Conservation (phyloP, 176 grass and related monocot genomes). For the Oropetium thomaeum region DNA sequence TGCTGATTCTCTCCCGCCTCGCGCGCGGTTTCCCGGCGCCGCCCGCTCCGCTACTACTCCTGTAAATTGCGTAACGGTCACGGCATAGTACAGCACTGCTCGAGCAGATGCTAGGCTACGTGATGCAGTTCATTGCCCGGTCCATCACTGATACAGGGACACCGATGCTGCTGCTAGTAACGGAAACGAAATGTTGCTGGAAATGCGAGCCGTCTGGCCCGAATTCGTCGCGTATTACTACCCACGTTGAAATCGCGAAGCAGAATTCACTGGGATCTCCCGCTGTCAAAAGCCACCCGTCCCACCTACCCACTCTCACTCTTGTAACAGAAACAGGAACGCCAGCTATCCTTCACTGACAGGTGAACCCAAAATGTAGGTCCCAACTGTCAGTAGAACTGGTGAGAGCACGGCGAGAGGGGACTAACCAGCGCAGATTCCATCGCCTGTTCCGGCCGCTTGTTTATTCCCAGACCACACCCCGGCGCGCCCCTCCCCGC, state of each 20-base stretch:
- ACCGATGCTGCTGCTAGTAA: no score
- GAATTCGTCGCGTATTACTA: neutral
- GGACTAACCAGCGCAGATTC: constrained; percentile 7
- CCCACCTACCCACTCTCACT: neutral
- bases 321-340: neutral
- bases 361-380: neutral
- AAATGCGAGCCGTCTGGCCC: neutral
- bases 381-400: neutral
- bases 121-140: neutral
- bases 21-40: no score
- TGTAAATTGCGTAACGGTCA: no score
- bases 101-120: no score
- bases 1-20: neutral
- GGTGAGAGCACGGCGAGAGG: neutral
- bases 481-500: neutral
- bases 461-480: neutral
- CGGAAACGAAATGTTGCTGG: neutral
- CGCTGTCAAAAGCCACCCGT: neutral
- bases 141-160: neutral
- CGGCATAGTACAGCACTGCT: no score
- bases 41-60: no score
- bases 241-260: constrained; percentile 1
- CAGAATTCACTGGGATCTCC: neutral
- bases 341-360: neutral
- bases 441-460: neutral